Evolutionary conservation across 176 grass and related monocot species (phyloP).

Genomic region (Rhipidocladum racemiflorum): DNA sequence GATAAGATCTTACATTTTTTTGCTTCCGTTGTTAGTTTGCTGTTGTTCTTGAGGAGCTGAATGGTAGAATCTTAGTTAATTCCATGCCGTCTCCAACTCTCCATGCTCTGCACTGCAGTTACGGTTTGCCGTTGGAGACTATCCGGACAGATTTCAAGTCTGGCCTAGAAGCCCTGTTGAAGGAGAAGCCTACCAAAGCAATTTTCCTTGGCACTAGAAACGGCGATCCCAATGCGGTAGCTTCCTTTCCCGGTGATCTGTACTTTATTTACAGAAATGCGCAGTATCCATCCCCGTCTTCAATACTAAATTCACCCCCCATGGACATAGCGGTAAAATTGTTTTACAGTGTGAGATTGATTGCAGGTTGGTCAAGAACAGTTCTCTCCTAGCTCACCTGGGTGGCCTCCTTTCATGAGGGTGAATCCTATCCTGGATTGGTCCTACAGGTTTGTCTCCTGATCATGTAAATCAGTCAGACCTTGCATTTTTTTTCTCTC

Average conservation of each 20-base stretch:
- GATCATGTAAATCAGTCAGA: background rate
- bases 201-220: conserved; percentile 79
- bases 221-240: conserved; percentile 59
- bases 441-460: conserved; percentile 52
- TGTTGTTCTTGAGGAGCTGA: background rate
- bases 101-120: conserved; percentile 50
- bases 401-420: conserved; percentile 73
- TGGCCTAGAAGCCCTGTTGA: conserved; percentile 43
- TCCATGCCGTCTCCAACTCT: background rate
- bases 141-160: conserved; percentile 72
- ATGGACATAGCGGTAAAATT: background rate
- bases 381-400: conserved; percentile 62
- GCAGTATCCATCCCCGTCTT: background rate
- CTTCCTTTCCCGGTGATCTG: background rate
- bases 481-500: rapidly evolving
- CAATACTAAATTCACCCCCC: background rate
- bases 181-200: conserved; percentile 59
- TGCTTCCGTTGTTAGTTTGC: background rate
- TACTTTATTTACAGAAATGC: too few species aligned
- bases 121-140: conserved; percentile 60
- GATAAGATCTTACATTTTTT: background rate
- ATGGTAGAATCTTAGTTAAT: background rate
- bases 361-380: conserved; percentile 56
- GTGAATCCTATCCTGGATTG: conserved; percentile 76
- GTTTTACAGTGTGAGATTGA: background rate